Evolutionary conservation across 345 rosid genomes (phyloP).

Genomic region (Gossypium ekmanianum): DNA sequence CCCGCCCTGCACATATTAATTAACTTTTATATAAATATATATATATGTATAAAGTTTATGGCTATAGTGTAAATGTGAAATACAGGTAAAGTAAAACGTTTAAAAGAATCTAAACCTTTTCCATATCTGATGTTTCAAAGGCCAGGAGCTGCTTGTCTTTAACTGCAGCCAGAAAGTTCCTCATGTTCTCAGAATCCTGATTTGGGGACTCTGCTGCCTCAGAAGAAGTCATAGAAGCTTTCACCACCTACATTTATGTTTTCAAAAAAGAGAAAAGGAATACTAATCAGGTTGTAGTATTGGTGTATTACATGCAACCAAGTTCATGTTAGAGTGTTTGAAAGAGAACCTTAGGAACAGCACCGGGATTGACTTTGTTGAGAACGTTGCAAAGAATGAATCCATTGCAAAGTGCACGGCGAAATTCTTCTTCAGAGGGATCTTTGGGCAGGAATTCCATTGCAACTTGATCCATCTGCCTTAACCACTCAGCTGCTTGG

Average conservation of each 20-base stretch:
- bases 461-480: constrained; percentile 76
- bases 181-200: constrained; percentile 85
- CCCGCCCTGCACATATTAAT: constrained; percentile 57
- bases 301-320: background rate
- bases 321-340: background rate
- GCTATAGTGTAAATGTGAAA: background rate
- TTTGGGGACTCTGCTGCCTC: constrained; percentile 70
- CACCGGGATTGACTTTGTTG: constrained; percentile 93
- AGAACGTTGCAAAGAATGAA: constrained; percentile 94
- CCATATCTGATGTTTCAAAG: constrained; percentile 86
- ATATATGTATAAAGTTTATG: background rate
- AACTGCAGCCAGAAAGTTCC: constrained; percentile 81
- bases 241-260: constrained; percentile 50
- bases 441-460: constrained; percentile 50
- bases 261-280: background rate
- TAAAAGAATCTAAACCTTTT: constrained; percentile 47
- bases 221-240: constrained; percentile 51
- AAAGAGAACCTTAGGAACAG: constrained; percentile 69
- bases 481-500: constrained; percentile 89
- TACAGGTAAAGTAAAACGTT: background rate
- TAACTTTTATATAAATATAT: background rate
- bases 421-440: constrained; percentile 77
- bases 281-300: background rate
- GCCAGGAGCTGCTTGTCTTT: constrained; percentile 87
- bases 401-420: constrained; percentile 75